phyloP scores from a whole-genome alignment of 2,329 filamentous ascomycete species.

The Monosporascus sp. region DNA sequence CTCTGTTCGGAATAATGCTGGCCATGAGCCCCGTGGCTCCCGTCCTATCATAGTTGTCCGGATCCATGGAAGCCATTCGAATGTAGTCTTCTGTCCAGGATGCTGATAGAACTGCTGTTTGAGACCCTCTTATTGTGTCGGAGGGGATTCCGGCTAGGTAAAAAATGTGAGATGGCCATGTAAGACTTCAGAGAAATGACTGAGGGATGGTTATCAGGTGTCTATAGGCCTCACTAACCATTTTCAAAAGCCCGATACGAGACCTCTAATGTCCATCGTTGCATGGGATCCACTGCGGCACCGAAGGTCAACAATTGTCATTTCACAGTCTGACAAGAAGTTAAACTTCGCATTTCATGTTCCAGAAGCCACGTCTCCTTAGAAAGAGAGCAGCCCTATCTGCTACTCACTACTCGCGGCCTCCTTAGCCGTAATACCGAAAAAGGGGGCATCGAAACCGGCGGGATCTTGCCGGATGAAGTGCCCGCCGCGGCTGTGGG shows the following conservation, averaged over 20 bases:
- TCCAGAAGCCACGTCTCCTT: too few species aligned
- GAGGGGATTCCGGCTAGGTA: constrained; percentile 27
- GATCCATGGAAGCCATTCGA: constrained; percentile 26
- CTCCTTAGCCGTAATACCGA: constrained; percentile 29
- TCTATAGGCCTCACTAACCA: constrained; percentile 13
- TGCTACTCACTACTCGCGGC: constrained; percentile 16
- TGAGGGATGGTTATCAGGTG: too few species aligned
- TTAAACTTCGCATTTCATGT: too few species aligned
- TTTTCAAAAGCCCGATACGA: constrained; percentile 33
- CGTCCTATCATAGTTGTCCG: constrained; percentile 27
- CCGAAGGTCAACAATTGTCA: too few species aligned
- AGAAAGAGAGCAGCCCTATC: too few species aligned
- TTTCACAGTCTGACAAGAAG: too few species aligned
- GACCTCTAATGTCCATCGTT: constrained; percentile 28
- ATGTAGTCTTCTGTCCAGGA: constrained; percentile 33
- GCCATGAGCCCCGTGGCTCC: constrained; percentile 26
- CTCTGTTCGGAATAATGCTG: constrained; percentile 32
- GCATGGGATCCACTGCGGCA: constrained; percentile 30
- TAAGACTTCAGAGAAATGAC: too few species aligned
- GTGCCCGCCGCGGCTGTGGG: constrained; percentile 19
- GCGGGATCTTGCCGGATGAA: constrained; percentile 29
- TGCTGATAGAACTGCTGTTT: constrained; percentile 32
- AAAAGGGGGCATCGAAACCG: constrained; percentile 35
- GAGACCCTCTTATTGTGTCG: constrained; percentile 21
- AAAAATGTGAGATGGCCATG: too few species aligned